Base-by-base conservation (phyloP, 2,329 filamentous ascomycete genomes). In the Cordyceps cicadae region DNA sequence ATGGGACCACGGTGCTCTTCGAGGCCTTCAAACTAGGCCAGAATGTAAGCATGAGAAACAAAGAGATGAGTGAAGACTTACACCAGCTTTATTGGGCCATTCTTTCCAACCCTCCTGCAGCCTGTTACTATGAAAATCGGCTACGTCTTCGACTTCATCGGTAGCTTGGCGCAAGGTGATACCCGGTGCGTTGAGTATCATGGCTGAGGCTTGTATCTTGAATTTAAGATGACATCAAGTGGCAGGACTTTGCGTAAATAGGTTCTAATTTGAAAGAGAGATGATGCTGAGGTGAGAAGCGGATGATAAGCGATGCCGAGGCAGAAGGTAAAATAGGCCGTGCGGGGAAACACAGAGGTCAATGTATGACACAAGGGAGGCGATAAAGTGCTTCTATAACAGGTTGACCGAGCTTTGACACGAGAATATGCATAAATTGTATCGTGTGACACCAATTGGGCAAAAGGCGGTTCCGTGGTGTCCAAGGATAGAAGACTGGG, bases 1-100 rank as follows among this genome's bases (percentile, higher is more conserved):
- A 92, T 75, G 0, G 89, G 87, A 0, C 81, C 80, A 4, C 79
- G 80, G 64, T 89, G 81, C 66, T 91, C 86, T 14, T 83, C 83
- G 48, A 87, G 77, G 19, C 80, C 82, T 61, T 89, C 82, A 67
- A 91, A 91, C 86, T 90, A n/a, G n/a, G 50, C 14, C 26, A 50
- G 29, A 12, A 19, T 19, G 19, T 45, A 46, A 49, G 41, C 17
- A 37, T 6, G n/a, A 19, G 12, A 66, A 15, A 48, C 12, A 29
- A 4, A 2, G 14, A 8, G 15, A 52, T 2, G 5, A 24, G 11
- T 17, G 5, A 14, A 52, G 15, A 46, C 71, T 66, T 69, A 75
- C 73, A 1, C 71, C 73, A 24, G 71, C 71, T 60, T 74, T 69
- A 19, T 75, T 75, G 7, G 73, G 73, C 73, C 73, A 75, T 14